phyloP scores from a whole-genome alignment of 176 grass and related monocot genomes.

The Metroxylon sagu region DNA sequence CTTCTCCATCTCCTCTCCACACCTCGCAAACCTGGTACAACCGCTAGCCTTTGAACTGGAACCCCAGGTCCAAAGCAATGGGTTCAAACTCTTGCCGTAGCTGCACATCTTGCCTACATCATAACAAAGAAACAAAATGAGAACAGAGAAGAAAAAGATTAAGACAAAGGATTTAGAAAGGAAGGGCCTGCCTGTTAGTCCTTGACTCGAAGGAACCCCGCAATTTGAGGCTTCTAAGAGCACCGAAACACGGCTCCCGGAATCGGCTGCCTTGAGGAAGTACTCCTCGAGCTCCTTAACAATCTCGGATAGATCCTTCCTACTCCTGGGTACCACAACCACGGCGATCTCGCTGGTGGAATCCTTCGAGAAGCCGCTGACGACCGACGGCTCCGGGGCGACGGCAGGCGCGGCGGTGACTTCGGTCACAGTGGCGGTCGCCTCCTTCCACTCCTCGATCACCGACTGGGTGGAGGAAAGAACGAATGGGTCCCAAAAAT shows the following conservation, averaged over 20 bases:
- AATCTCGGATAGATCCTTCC: constrained; percentile 86
- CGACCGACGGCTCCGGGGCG: constrained; percentile 44
- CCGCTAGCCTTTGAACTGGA: constrained; percentile 13
- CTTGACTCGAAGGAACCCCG: constrained; percentile 32
- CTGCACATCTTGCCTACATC: constrained; percentile 57
- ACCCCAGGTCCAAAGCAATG: constrained; percentile 46
- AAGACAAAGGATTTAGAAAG: too few relatives aligned
- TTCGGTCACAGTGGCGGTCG: constrained; percentile 23
- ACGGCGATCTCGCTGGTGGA: constrained; percentile 65
- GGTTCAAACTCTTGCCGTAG: constrained; percentile 82
- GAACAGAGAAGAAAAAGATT: too few relatives aligned
- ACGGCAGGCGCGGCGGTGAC: constrained; percentile 16
- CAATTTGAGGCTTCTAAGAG: constrained; percentile 76
- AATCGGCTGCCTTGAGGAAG: constrained; percentile 93
- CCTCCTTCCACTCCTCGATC: constrained; percentile 73
- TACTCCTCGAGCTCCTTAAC: constrained; percentile 92
- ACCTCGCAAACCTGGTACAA: constrained; percentile 36
- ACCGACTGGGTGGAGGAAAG: constrained; percentile 62
- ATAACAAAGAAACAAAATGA: background rate
- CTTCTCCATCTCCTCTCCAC: constrained; percentile 23
- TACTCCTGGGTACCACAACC: constrained; percentile 55
- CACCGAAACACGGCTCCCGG: constrained; percentile 55
- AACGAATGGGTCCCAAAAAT: constrained; percentile 97
- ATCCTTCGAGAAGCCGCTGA: constrained; percentile 58
- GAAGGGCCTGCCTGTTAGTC: constrained; percentile 31